Evolutionary conservation across 768 basidiomycete species (phyloP).

Genomic region (Russula earlei): DNA sequence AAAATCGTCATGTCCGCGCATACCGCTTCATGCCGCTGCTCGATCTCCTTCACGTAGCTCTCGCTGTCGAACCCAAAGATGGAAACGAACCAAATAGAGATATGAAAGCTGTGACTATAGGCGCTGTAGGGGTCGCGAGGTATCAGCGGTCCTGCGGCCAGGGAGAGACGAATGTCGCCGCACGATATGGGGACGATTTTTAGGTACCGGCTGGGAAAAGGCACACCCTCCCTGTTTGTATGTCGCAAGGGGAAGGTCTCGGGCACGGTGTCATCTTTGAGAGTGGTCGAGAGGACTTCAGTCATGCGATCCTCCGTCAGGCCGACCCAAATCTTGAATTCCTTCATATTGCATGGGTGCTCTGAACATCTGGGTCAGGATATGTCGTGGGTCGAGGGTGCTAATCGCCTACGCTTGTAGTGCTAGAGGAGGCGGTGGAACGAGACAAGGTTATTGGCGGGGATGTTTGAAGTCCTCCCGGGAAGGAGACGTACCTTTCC

Average conservation of each 20-base stretch:
- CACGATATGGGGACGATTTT: slow-evolving; percentile 73
- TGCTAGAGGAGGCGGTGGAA: slow-evolving; percentile 22
- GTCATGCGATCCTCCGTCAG: slow-evolving; percentile 54
- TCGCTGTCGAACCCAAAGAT: slow-evolving; percentile 51
- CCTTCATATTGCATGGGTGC: slow-evolving; percentile 81
- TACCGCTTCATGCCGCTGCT: slow-evolving; percentile 54
- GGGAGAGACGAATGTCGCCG: slow-evolving; percentile 22
- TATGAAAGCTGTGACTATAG: slow-evolving; percentile 64
- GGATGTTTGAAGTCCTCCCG: slow-evolving; percentile 11
- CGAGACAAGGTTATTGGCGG: background rate
- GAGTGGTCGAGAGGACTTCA: slow-evolving; percentile 50
- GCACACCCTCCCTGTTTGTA: slow-evolving; percentile 44
- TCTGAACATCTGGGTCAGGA: slow-evolving; percentile 33
- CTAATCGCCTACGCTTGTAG: slow-evolving; percentile 26
- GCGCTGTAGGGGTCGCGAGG: slow-evolving; percentile 34
- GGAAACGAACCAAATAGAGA: slow-evolving; percentile 69
- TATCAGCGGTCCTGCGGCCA: background rate
- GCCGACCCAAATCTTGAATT: slow-evolving; percentile 66
- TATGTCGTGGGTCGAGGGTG: background rate
- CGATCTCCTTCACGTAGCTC: slow-evolving; percentile 45
- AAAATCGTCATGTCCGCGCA: slow-evolving; percentile 18
- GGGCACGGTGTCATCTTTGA: slow-evolving; percentile 54
- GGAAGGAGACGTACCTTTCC: slow-evolving; percentile 50
- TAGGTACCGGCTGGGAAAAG: slow-evolving; percentile 57
- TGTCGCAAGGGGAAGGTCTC: slow-evolving; percentile 58